Base-by-base conservation (phyloP, 768 basidiomycete species). In the Leucosporidium creatinivorum region DNA sequence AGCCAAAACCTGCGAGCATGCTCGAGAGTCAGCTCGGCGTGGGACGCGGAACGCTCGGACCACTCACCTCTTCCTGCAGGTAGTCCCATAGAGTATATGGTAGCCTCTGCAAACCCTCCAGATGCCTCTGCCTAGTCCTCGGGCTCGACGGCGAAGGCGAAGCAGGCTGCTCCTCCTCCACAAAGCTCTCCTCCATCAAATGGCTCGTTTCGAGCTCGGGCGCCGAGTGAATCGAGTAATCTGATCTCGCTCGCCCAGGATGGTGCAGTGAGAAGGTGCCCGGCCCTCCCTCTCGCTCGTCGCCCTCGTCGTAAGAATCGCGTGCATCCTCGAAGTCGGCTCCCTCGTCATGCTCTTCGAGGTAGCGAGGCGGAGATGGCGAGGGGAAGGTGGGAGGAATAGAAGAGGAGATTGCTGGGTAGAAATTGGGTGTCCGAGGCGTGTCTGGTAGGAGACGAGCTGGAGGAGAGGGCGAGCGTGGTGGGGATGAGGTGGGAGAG, bases 71-170 rank as follows among this genome's bases (percentile, higher is more conserved):
- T 75, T 93, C 90, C 19, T 87, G 81, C 26, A 94, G 82, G 77
- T 94, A 93, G 69, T 93, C 92, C 92, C 92, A 94, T 26, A 94
- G 76, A 6, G 91, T 91, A 77, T 90, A 91, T 4, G 89, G 85
- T 39, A 74, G 49, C 26, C 58, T 50, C 59, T 58, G 58, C 26
- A 52, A 49, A 26, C 51, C 39, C n/a, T 54, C 58, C 50, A 49
- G 13, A 25, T 25, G 15, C 31, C 30, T 31, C 56, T 31, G 28
- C 56, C 19, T 31, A 19, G 56, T 23, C 28, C 19, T 23, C 31
- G 56, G 56, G 12, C 33, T 57, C 56, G 26, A 28, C 31, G 31
- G 18, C 18, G 18, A 28, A 36, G 56, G 56, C 56, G 56, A 57
- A 19, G 15, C 31, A 19, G 12, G 56, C 19, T 57, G 28, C 33